Evolutionary conservation across 495 filamentous ascomycete genomes (phyloP), one percentile per base, ranked within the genome.

Genomic region (Sordaria brevicollis): DNA sequence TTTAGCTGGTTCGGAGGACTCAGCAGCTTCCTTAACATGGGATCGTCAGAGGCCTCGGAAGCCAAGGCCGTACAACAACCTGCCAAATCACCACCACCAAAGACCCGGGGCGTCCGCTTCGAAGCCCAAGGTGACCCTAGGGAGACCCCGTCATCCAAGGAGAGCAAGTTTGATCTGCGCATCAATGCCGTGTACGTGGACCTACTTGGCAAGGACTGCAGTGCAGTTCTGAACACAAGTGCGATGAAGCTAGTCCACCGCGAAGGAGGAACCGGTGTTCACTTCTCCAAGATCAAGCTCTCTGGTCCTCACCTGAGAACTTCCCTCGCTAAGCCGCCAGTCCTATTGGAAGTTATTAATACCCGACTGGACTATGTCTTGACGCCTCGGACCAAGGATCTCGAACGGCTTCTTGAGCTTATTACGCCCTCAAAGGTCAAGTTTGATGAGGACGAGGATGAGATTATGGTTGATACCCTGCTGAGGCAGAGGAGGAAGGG

Each of bases 391-490:
- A 89, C 94, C 66, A 83, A 84, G 34, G 96, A 99, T 75, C 81
- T 99, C 2, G 90, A 92, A 72, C 86, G 89, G 57, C 85, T 99
- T 7, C 81, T 99, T 15, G 90, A 90, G 35, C 84, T 99, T 29
- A 89, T 98, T 57, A 97, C 91, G 10, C 96, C 96, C 0, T 97
- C 93, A 2, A 94, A 92, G 71, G 88, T 95, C 78, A 93, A 92
- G 72, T 97, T 96, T 74, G 93, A 96, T 68, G 87, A 91, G 62
- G 91, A 93, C 71, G 81, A 82, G 13, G 93, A 97, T 74, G 96
- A 97, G 75, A 97, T 99, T 70, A 88, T 99, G 81, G 84, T 98
- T 11, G 95, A 98, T 71, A 97, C 91, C 0, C 84, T 99, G 2
- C 81, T 98, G 29, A 86, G 92, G n/a, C 96, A 99, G 78, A 84